A percentile compares a stretch with the other conserved stretches of the same genome.
Evolutionary conservation across 306 rosid species (phyloP).

Genomic region (Rubus idaeus): DNA sequence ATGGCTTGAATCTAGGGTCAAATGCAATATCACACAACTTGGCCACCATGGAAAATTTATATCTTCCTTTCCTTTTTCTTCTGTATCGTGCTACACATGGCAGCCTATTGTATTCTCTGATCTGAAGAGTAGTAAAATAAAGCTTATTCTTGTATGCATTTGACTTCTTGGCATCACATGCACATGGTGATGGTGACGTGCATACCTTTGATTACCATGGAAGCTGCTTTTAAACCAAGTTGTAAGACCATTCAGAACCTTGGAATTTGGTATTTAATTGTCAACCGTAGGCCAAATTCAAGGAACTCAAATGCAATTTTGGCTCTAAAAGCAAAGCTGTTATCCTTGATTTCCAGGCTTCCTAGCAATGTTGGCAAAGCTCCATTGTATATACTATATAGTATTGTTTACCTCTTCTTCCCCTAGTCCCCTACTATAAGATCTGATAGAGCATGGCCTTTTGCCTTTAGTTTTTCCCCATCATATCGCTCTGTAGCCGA

Average conservation of each 20-base stretch:
- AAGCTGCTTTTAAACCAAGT: slow-evolving; percentile 12
- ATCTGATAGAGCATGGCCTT: neutral
- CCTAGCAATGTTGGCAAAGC: neutral
- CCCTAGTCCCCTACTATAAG: neutral
- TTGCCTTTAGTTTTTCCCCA: neutral
- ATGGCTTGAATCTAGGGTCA: neutral
- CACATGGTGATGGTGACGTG: slow-evolving; percentile 8
- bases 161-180: slow-evolving; percentile 26
- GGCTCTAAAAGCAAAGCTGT: slow-evolving; percentile 29
- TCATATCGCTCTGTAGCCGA: neutral
- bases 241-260: slow-evolving; percentile 2
- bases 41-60: neutral
- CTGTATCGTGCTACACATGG: neutral
- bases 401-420: neutral
- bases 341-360: slow-evolving; percentile 25
- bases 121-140: neutral
- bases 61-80: neutral
- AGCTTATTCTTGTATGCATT: neutral
- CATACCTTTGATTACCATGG: slow-evolving; percentile 23
- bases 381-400: neutral
- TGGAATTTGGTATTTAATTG: no score
- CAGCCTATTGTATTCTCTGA: neutral
- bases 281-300: neutral
- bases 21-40: neutral
- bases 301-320: slow-evolving; percentile 11